Percentiles rank a stretch among this genome's conserved stretches.
Evolutionary conservation across 2,329 filamentous ascomycete genomes (phyloP).

Genomic region (Colletotrichum limetticola): DNA sequence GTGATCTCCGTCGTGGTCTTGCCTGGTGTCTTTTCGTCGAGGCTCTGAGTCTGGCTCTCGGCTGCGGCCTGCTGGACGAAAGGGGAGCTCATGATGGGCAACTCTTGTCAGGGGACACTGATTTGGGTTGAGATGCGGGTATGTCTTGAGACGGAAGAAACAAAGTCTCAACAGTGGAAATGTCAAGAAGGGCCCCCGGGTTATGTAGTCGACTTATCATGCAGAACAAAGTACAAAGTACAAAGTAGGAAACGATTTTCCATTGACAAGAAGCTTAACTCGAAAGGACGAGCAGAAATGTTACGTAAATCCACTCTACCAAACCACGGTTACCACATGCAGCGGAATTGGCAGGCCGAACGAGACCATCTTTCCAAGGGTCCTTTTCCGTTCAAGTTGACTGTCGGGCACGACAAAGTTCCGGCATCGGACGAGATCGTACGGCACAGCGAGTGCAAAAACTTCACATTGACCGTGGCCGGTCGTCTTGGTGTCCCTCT

Average conservation of each 20-base stretch:
- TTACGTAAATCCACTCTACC: constrained; percentile 17
- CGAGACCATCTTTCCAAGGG: background rate
- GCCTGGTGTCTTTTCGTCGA: constrained; percentile 13
- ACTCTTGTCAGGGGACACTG: background rate
- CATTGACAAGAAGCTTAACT: constrained; percentile 14
- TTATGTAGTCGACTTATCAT: background rate
- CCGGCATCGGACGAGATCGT: constrained; percentile 17
- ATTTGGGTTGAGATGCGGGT: background rate
- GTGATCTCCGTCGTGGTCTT: constrained; percentile 17
- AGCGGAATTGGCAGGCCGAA: background rate
- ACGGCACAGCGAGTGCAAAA: background rate
- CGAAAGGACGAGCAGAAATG: background rate
- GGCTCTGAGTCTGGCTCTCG: constrained; percentile 19
- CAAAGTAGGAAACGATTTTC: background rate
- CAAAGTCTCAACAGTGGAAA: background rate
- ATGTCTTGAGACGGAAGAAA: background rate
- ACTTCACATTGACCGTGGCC: constrained; percentile 1
- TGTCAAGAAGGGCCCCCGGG: background rate
- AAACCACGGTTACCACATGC: background rate
- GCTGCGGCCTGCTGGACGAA: constrained; percentile 1
- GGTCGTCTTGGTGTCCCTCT: background rate
- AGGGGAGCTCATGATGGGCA: constrained; percentile 21
- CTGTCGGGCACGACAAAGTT: background rate
- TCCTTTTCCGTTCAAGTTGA: too few relatives aligned
- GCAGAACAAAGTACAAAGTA: background rate